Percentiles rank a stretch among this genome's conserved stretches.
Evolutionary conservation across 2,329 filamentous ascomycete species (phyloP).

Genomic region (Phaeomoniella chlamydospora): DNA sequence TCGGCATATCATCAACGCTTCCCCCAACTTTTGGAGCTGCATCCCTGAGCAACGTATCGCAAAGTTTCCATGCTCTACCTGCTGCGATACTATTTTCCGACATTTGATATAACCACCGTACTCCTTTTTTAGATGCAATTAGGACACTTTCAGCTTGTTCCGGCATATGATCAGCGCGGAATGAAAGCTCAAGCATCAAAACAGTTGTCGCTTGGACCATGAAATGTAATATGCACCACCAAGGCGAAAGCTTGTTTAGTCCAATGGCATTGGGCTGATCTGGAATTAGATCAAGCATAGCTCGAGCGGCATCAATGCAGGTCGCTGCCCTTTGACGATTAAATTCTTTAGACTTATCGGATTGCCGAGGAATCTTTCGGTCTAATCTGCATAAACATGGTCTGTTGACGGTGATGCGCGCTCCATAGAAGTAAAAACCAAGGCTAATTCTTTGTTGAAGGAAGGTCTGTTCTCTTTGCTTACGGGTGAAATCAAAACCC

Average conservation of each 20-base stretch:
- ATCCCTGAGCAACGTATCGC: constrained; percentile 19
- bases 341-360: constrained; percentile 15
- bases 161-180: constrained; percentile 27
- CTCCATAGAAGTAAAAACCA: constrained; percentile 28
- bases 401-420: constrained; percentile 26
- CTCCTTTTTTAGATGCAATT: constrained; percentile 22
- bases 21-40: constrained; percentile 18
- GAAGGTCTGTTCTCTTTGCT: constrained; percentile 12
- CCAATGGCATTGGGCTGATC: constrained; percentile 23
- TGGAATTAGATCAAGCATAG: constrained; percentile 25
- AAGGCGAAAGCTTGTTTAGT: constrained; percentile 24
- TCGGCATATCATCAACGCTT: constrained; percentile 15
- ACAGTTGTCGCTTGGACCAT: constrained; percentile 29
- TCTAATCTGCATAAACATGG: constrained; percentile 31
- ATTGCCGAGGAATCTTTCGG: constrained; percentile 15
- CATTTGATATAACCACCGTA: constrained; percentile 27
- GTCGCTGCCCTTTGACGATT: constrained; percentile 23
- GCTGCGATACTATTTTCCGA: constrained; percentile 21
- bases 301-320: constrained; percentile 22
- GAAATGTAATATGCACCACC: constrained; percentile 30
- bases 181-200: constrained; percentile 30
- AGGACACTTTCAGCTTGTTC: constrained; percentile 22
- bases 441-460: constrained; percentile 24
- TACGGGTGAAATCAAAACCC: constrained; percentile 19
- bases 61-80: constrained; percentile 26